These are phyloP conservation scores for Endocladia muricata DNA, from an alignment of 31 red algal genomes.

Conservation along the genomic window DNA sequence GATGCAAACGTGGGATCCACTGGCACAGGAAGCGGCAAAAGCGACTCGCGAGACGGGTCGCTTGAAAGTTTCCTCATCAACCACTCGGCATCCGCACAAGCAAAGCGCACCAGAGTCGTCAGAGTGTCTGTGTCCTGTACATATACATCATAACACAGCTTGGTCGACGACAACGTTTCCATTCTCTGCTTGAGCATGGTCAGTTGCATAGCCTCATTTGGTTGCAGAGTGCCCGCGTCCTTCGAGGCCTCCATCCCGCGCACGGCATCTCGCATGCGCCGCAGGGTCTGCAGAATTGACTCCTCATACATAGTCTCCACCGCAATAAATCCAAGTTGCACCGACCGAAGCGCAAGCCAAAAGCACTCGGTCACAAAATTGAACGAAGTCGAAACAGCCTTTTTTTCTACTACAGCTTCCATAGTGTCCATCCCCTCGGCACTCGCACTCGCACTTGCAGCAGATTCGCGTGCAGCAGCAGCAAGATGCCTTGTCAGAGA, in stretches of 20 bases:
- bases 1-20: slow-evolving; percentile 64
- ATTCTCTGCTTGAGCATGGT: slow-evolving; percentile 58
- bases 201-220: slow-evolving; percentile 59
- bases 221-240: slow-evolving; percentile 21
- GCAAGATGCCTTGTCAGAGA: slow-evolving; percentile 71
- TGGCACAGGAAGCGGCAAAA: slow-evolving; percentile 72
- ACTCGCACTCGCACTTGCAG: neutral
- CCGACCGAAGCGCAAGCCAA: slow-evolving; percentile 75
- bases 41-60: slow-evolving; percentile 28
- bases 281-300: slow-evolving; percentile 59
- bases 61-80: slow-evolving; percentile 65
- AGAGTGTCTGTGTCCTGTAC: slow-evolving; percentile 77
- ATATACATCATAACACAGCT: slow-evolving; percentile 90
- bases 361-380: slow-evolving; percentile 95
- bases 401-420: too few species aligned
- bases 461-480: slow-evolving; percentile 43
- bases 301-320: slow-evolving; percentile 78
- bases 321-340: slow-evolving; percentile 78
- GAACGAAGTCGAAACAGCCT: slow-evolving; percentile 56
- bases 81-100: slow-evolving; percentile 75
- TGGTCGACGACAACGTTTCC: slow-evolving; percentile 46
- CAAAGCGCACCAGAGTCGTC: slow-evolving; percentile 64
- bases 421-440: too few species aligned
- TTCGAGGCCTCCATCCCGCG: slow-evolving; percentile 73
- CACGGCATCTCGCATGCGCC: slow-evolving; percentile 64